Evolutionary conservation across 2,329 filamentous ascomycete genomes (phyloP), one percentile per base, ranked within the genome.

Genomic region (Huntiella moniliformis): DNA sequence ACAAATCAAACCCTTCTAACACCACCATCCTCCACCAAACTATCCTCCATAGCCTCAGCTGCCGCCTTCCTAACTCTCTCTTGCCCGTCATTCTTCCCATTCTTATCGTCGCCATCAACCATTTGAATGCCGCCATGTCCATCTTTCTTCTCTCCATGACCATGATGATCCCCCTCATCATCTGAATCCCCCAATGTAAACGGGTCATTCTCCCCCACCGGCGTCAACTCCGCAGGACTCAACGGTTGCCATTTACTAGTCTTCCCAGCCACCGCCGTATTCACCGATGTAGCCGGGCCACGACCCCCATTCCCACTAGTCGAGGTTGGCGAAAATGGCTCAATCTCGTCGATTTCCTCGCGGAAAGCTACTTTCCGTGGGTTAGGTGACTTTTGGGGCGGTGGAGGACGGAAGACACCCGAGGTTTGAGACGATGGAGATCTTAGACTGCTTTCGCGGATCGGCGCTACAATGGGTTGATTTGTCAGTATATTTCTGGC

Each of bases 191-290:
- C 91, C 11, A 98, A 71, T 56, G 86, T 95, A 64, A 98, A 98
- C 0, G 91, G 91, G 57, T 98, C 91, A 55, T 94, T 88, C 54
- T 96, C 86, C 13, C 44, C 51, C 43, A 54, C 53, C 15, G 53
- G 52, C 35, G 48, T 54, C 28, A 46, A 42, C 34, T 86, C 83
- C 11, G 95, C 77, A 0, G 79, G 72, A 10, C 87, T 85, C 54
- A 98, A 66, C 7, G 91, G 88, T 61, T 98, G 88, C 91, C 91
- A 98, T 66, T 98, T 98, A 71, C 87, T 95, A 39, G 74, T 63
- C 64, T 86, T 91, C 53, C 65, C 63, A 41, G 68, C 67, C n/a
- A 66, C 59, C 17, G 58, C 58, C 32, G 63, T 56, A 28, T 59
- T 56, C 50, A 42, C 36, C 4, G 18, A 18, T 17, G 32, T 46